Evolutionary conservation across 768 basidiomycete genomes (phyloP).

Genomic region (Tylopilus balloui): DNA sequence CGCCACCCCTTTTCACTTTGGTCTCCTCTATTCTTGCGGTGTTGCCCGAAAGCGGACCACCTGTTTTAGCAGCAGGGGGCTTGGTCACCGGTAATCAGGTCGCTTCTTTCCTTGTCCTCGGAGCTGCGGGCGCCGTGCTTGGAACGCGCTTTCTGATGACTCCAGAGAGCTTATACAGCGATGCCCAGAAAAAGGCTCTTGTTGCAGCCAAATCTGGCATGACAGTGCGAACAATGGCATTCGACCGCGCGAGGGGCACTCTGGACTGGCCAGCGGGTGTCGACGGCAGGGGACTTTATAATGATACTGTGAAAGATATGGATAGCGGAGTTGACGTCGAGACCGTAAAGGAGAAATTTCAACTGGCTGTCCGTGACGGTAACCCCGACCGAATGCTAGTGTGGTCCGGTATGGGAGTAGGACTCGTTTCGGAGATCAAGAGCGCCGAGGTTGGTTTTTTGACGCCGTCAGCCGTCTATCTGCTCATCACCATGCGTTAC

Average conservation of each 20-base stretch:
- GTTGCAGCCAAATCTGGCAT: conserved; percentile 40
- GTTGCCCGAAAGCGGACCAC: conserved; percentile 40
- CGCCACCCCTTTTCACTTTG: conserved; percentile 58
- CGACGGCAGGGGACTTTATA: conserved; percentile 48
- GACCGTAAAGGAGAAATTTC: conserved; percentile 41
- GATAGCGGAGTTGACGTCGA: conserved; percentile 45
- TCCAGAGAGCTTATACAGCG: conserved; percentile 56
- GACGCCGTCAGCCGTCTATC: neutral
- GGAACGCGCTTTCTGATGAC: conserved; percentile 76
- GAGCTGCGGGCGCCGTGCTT: conserved; percentile 61
- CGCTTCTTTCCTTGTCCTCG: conserved; percentile 60
- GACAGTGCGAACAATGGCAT: conserved; percentile 59
- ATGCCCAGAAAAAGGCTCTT: conserved; percentile 50
- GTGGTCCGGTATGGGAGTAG: conserved; percentile 69
- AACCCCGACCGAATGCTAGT: conserved; percentile 52
- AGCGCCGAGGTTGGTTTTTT: conserved; percentile 35
- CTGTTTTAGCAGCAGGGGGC: conserved; percentile 73
- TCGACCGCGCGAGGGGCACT: conserved; percentile 54
- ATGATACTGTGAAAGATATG: conserved; percentile 54
- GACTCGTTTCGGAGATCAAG: conserved; percentile 46
- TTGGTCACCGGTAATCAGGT: conserved; percentile 60
- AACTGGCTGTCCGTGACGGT: conserved; percentile 39
- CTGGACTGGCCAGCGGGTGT: conserved; percentile 57
- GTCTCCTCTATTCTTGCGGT: conserved; percentile 50
- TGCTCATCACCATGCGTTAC: conserved; percentile 8